Base-by-base conservation (phyloP, 1,284 basidiomycete genomes). In the Ustilago loliicola region DNA sequence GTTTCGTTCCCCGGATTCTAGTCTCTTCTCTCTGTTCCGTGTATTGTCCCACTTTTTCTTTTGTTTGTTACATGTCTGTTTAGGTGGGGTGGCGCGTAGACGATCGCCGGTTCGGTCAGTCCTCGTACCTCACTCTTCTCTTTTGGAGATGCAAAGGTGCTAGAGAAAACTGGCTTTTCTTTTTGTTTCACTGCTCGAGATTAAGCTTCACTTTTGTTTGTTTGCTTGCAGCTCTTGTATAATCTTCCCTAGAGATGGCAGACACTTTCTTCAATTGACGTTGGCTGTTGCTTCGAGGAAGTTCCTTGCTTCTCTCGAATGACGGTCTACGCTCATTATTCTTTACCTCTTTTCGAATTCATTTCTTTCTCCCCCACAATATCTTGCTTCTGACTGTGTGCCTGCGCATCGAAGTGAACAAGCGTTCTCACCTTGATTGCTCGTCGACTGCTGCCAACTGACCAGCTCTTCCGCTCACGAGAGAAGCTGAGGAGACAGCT, bases 71-170 rank as follows among this genome's bases (percentile, higher is more conserved):
- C 58, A 51, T 27, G 47, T 73, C 71, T 73, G 71, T 60, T 67
- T 19, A 40, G 38, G 61, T 64, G 48, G 36, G 52, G 60, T 34
- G 48, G 61, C 57, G 71, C 58, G 71, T 73, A 53, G 71, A 73
- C 61, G 65, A 68, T 73, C 71, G 71, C 65, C 61, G 71, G 71
- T 40, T 40, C 71, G 71, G 65, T 73, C 71, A 57, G 61, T 67
- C 58, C 57, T 63, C 66, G 65, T 60, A 54, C 62, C 58, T 68
- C 56, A 48, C 57, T 59, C 48, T 66, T 50, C 53, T 61, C 25
- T 17, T 42, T 38, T 11, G 48, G 36, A 50, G 50, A 50, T 45
- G 30, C 19, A 52, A 58, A 61, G 61, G 66, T 61, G 61, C 53
- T 65, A 54, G 58, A 65, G 66, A 64, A 72, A 68, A 45, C 66